phyloP scores from a whole-genome alignment of 306 rosid species.

The Astragalus membranaceus region DNA sequence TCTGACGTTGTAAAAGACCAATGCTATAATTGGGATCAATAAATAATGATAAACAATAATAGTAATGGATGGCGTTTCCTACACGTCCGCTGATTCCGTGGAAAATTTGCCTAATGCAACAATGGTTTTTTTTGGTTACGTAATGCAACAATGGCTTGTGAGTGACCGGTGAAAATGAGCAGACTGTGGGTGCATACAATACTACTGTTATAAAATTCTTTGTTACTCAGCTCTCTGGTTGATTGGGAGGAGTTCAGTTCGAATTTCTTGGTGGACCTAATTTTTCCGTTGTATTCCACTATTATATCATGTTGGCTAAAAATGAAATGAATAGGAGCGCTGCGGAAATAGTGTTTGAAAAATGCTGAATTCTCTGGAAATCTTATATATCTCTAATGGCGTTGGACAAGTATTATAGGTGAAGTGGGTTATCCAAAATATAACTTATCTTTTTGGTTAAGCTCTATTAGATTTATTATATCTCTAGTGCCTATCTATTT shows the following conservation, averaged over 20 bases:
- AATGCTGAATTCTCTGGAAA: not conserved
- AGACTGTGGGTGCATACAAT: not conserved
- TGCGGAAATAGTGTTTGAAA: not conserved
- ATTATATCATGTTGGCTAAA: too few relatives aligned
- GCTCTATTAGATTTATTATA: too few relatives aligned
- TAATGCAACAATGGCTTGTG: not conserved
- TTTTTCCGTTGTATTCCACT: too few relatives aligned
- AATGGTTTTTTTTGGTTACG: too few relatives aligned
- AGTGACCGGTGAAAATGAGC: not conserved
- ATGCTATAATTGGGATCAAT: not conserved
- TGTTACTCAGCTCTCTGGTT: not conserved
- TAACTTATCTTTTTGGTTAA: too few relatives aligned
- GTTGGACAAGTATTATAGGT: too few relatives aligned
- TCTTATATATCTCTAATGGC: not conserved
- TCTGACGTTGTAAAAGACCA: conserved; percentile 2
- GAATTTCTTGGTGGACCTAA: not conserved
- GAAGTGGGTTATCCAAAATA: too few relatives aligned
- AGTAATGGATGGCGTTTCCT: conserved; percentile 1
- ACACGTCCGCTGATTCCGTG: not conserved
- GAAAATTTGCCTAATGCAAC: not conserved
- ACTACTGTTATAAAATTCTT: not conserved
- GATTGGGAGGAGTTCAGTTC: not conserved
- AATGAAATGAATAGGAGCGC: too few relatives aligned
- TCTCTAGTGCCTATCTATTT: too few relatives aligned
- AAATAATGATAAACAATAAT: not conserved